Evolutionary conservation across 768 basidiomycete genomes (phyloP), one percentile per base, ranked within the genome.

Genomic region (Xerocomus spinulosus): DNA sequence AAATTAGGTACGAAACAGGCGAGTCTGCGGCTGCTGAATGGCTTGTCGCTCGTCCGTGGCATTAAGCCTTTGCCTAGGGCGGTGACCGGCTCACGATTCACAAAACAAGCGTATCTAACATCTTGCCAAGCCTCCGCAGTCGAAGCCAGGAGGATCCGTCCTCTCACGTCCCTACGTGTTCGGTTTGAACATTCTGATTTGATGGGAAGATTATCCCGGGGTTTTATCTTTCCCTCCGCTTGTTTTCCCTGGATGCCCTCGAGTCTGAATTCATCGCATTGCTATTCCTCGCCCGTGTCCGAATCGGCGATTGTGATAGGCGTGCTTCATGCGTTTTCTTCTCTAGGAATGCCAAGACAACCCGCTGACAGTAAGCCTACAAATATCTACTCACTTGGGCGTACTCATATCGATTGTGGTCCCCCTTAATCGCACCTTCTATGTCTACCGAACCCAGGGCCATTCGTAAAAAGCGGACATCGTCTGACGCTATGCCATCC

Each of bases 401-500:
- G 18, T 33, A 37, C 32, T 36, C 50, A 37, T 42, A 13, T 39
- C 39, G 32, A 24, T 49, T 28, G 20, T 42, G 32, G 12, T 41
- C 39, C 48, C 43, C 28, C 38, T 45, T 29, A 44, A 51, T 20
- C 15, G 36, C 28, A 18, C 21, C 36, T 21, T 37, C 41, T 29
- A 70, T 70, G 68, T 56, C 68, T 15, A 45, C 59, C 15, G 64
- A 64, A 45, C 35, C 54, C 14, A 55, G 49, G 24, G 40, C 56
- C 24, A 50, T 59, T 47, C 60, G 59, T 44, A 70, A 69, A 48
- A 70, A 64, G 57, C 56, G 68, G n/a, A 24, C 59, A 47, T 50
- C 54, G 29, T 32, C 62, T 37, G 59, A 64, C 12, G 36, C 55
- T 23, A 51, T 46, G 12, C 56, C 68, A 44, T 53, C 64, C 18